A percentile compares a stretch with the other conserved stretches of the same genome.
Evolutionary conservation across 2,329 filamentous ascomycete genomes (phyloP).

Genomic region (Aureobasidium zeae): DNA sequence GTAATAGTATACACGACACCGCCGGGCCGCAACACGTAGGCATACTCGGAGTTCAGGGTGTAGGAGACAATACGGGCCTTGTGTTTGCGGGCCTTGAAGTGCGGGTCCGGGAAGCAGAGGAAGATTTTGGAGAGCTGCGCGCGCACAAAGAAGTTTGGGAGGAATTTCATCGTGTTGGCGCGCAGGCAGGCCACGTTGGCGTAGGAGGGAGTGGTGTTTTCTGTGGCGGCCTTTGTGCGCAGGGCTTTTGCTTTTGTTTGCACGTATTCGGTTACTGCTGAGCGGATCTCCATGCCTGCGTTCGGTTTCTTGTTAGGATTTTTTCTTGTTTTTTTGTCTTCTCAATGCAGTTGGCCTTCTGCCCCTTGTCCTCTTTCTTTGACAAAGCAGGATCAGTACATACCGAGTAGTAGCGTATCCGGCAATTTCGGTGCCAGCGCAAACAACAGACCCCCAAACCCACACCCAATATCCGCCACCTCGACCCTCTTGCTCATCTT

Average conservation of each 20-base stretch:
- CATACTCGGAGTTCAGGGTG: constrained; percentile 86
- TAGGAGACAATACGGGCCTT: constrained; percentile 90
- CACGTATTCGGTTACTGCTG: constrained; percentile 82
- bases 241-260: constrained; percentile 78
- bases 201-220: constrained; percentile 43
- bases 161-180: constrained; percentile 96
- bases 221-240: constrained; percentile 37
- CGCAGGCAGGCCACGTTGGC: constrained; percentile 84
- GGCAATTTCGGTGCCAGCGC: constrained; percentile 75
- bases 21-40: constrained; percentile 71
- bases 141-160: constrained; percentile 91
- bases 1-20: constrained; percentile 94
- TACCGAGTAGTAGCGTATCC: constrained; percentile 72
- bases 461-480: constrained; percentile 93
- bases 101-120: constrained; percentile 95
- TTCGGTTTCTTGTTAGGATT: background rate
- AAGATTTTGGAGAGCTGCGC: constrained; percentile 83
- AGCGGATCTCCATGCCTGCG: constrained; percentile 81
- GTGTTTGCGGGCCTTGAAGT: constrained; percentile 96
- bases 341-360: background rate
- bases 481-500: constrained; percentile 63
- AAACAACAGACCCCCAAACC: constrained; percentile 84
- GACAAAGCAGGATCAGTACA: too few relatives aligned
- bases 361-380: too few relatives aligned
- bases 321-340: background rate